Evolutionary conservation across 2,329 filamentous ascomycete species (phyloP).

Genomic region (Colletotrichum chrysophilum): DNA sequence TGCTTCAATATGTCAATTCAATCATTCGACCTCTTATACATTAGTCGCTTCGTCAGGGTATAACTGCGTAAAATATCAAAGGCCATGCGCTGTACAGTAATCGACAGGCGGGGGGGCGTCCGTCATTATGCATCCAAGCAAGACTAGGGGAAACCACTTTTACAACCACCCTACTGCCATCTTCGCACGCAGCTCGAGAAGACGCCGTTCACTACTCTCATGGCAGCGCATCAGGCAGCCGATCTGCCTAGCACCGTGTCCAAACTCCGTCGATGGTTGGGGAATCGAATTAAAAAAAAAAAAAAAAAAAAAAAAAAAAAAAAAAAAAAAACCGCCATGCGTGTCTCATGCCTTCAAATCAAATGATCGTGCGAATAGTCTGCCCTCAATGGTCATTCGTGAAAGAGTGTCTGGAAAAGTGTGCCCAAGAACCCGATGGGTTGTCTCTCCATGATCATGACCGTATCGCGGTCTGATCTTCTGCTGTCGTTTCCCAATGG

Average conservation of each 20-base stretch:
- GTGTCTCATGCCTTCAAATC: constrained; percentile 23
- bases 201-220: background rate
- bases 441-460: background rate
- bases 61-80: constrained; percentile 31
- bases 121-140: constrained; percentile 25
- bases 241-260: background rate
- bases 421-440: background rate
- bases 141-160: constrained; percentile 15
- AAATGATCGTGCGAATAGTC: background rate
- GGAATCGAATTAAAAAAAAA: background rate
- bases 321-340: constrained; percentile 17
- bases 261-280: background rate
- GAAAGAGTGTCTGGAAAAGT: background rate
- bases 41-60: constrained; percentile 41
- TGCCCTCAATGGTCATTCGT: background rate
- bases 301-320: background rate
- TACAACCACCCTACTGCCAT: background rate
- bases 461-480: background rate
- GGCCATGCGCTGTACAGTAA: constrained; percentile 30
- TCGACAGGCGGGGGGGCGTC: constrained; percentile 1
- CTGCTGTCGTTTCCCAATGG: background rate
- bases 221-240: background rate
- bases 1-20: background rate
- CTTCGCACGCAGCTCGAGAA: background rate
- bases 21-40: constrained; percentile 27